Base-by-base conservation (phyloP, 495 filamentous ascomycete species). In the Neurospora sp. region DNA sequence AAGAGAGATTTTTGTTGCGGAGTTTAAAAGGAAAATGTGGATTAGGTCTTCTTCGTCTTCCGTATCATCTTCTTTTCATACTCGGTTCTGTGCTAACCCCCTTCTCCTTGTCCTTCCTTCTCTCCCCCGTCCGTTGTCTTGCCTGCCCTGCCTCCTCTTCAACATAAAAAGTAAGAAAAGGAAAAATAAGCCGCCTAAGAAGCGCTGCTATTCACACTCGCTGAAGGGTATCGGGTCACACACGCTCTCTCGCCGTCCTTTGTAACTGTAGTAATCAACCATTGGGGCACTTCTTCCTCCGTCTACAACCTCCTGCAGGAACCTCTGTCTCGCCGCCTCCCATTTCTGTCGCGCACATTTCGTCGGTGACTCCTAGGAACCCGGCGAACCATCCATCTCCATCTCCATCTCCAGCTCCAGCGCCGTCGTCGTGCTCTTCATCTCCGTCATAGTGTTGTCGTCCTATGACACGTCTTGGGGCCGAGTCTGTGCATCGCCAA, bases 381-480 rank as follows among this genome's bases (percentile, higher is more conserved):
- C 12, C 27, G 76, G 73, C 77, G 76, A 81, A 73, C 71, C 70
- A 70, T 78, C 78, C 74, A 69, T 75, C 74, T 73, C 73, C 74
- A 69, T 75, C 74, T 73, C 73, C 79, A 73, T 77, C 75, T 72
- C 76, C 71, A 73, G 72, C 27, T 35, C 53, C 53, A 37, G 22
- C 53, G 53, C 27, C 53, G 27, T 35, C 12, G 27, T 65, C 12
- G 2, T 37, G 14, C 53, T 35, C 27, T 65, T 65, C 14, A 27
- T 35, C 27, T 65, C 44, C 16, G 44, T 37, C 42, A 40, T 38
- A 16, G 39, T 53, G 48, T 65, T 46, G 31, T 73, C 78, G 61
- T 69, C 42, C 77, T 81, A 80, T 59, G 74, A 76, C 39, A 74
- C 70, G 39, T 61, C 59, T 35, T 73, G 71, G 5, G 70, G 10